phyloP scores from a whole-genome alignment of 2,329 filamentous ascomycete genomes.

The Pseudogymnoascus sp. region DNA sequence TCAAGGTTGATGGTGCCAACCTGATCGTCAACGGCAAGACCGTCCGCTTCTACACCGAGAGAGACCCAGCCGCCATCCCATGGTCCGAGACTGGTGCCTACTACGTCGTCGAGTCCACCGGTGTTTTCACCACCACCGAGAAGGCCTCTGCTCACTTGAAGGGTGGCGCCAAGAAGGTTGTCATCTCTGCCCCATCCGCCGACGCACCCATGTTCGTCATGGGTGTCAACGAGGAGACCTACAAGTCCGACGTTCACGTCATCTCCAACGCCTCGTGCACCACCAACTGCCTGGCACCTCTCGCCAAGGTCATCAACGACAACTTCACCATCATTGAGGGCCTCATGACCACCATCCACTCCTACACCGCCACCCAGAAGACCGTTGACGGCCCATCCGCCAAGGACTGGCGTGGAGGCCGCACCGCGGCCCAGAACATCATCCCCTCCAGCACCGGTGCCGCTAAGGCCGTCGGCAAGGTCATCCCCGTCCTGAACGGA shows the following conservation, averaged over 20 bases:
- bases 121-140: conserved; percentile 97
- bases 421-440: conserved; percentile 98
- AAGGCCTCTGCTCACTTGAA: conserved; percentile 92
- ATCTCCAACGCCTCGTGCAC: conserved; percentile 99
- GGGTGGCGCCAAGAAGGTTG: conserved; percentile 96
- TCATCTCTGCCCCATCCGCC: conserved; percentile 84
- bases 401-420: conserved; percentile 99
- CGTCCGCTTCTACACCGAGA: conserved; percentile 90
- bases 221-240: conserved; percentile 93
- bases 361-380: conserved; percentile 99
- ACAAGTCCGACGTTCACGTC: conserved; percentile 84
- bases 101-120: conserved; percentile 96
- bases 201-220: conserved; percentile 99
- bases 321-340: conserved; percentile 96
- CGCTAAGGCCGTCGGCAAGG: conserved; percentile 99
- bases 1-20: conserved; percentile 61
- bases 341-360: conserved; percentile 99
- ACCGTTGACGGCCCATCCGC: conserved; percentile 93
- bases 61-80: conserved; percentile 81
- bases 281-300: conserved; percentile 98
- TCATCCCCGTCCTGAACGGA: conserved; percentile 95
- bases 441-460: conserved; percentile 98
- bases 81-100: conserved; percentile 81
- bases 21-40: conserved; percentile 90
- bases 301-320: conserved; percentile 99